Base-by-base conservation (phyloP, 441 rosid genomes). In the Hypseocharis bilobata region DNA sequence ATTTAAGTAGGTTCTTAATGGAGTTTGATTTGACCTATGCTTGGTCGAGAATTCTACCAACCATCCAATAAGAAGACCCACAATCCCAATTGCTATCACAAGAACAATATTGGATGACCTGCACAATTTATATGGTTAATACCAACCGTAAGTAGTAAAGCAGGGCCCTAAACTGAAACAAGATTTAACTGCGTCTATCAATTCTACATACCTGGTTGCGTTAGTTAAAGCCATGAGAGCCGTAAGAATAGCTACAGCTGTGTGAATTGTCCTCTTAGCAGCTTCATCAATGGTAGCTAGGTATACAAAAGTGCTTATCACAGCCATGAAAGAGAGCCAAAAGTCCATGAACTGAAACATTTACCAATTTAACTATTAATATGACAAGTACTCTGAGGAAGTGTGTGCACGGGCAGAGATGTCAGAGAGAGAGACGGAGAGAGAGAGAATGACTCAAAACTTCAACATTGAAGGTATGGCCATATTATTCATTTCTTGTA, bases 271-370 rank as follows among this genome's bases (percentile, higher is more conserved):
- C 81, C 96, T 78, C 75, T 93, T 91, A 61, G 79, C 75, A 42
- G 76, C 80, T 85, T 93, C 98, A 77, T 75, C 72, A 52, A 83
- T 80, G 2, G 89, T 85, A 68, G 97, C 78, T 59, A 90, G 74
- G 88, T 87, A 86, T 44, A 93, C 80, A 55, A 93, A 90, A 19
- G 96, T 93, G 81, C 92, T 87, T 71, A 88, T 85, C 19, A 92
- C 96, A 30, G 96, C 98, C 96, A 92, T 88, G 85, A 92, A 92
- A 52, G 98, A 92, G 65, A 90, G 96, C 98, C 98, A 92, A 68
- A 92, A 92, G 81, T 90, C 98, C 98, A 92, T 85, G 82, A 92
- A 92, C 97, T 92, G 95, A 79, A 80, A 76, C 65, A 71, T 67
- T 60, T 66, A 63, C 51, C 56, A 71, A 60, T 25, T 51, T 56